A percentile compares a stretch with the other conserved stretches of the same genome.
Evolutionary conservation across 202 grass and related monocot species (phyloP).

Genomic region (Setaria viridis): DNA sequence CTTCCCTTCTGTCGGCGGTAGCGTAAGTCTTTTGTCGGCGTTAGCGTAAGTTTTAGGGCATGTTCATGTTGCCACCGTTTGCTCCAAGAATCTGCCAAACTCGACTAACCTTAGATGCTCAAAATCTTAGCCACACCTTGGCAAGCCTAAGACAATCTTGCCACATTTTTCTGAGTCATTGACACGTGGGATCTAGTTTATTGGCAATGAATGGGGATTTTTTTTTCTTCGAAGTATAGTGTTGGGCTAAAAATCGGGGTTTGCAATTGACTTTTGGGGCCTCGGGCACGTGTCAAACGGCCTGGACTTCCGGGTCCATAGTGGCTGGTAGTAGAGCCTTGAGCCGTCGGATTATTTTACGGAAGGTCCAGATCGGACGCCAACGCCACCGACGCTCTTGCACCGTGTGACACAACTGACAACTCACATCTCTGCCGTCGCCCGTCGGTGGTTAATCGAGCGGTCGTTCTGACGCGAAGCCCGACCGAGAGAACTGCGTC

Average conservation of each 20-base stretch:
- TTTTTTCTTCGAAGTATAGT: too few species aligned
- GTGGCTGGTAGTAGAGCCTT: background rate
- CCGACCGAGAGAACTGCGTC: too few species aligned
- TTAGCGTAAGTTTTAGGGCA: too few species aligned
- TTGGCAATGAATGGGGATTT: too few species aligned
- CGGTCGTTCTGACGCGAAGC: background rate
- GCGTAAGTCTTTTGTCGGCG: background rate
- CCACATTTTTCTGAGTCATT: too few species aligned
- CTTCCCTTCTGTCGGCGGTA: background rate
- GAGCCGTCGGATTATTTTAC: background rate
- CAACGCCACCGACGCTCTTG: background rate
- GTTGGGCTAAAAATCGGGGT: background rate
- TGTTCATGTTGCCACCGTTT: too few species aligned
- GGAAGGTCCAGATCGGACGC: background rate
- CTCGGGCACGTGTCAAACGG: background rate
- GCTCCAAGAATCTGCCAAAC: too few species aligned
- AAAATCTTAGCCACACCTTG: too few species aligned
- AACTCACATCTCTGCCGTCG: background rate
- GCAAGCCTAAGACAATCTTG: too few species aligned
- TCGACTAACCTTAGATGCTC: too few species aligned
- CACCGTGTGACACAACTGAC: background rate
- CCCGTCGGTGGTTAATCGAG: background rate
- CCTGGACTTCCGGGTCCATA: background rate
- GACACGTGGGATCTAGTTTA: too few species aligned
- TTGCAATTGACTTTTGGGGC: background rate